phyloP scores from a whole-genome alignment of 345 rosid species.

The Carallia pectinifolia region DNA sequence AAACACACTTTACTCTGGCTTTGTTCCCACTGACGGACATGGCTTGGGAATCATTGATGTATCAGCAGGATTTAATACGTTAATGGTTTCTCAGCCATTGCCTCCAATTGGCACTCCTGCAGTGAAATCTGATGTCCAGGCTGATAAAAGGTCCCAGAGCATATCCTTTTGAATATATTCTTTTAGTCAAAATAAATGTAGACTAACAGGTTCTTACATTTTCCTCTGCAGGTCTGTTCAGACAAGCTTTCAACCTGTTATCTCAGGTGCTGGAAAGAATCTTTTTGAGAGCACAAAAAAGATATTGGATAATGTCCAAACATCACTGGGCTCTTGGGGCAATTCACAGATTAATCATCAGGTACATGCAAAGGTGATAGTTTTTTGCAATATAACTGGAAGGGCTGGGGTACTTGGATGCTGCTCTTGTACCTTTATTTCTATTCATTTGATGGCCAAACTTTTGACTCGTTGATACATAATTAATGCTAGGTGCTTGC shows the following conservation, averaged over 20 bases:
- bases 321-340: constrained; percentile 73
- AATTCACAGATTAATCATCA: constrained; percentile 62
- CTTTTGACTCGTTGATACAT: not conserved
- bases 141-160: constrained; percentile 49
- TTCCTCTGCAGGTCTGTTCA: constrained; percentile 49
- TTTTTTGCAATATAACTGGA: not conserved
- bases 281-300: constrained; percentile 56
- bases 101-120: constrained; percentile 83
- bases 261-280: constrained; percentile 44
- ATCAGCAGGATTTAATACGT: constrained; percentile 41
- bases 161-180: constrained; percentile 41
- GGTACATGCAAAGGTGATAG: constrained; percentile 36
- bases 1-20: constrained; percentile 34
- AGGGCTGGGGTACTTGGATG: not conserved
- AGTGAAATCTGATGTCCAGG: constrained; percentile 50
- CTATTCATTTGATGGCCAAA: no score
- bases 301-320: constrained; percentile 57
- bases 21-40: constrained; percentile 37
- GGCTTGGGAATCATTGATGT: constrained; percentile 35
- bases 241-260: constrained; percentile 36
- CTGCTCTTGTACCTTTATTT: not conserved
- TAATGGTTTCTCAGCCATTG: constrained; percentile 47
- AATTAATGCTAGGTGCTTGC: not conserved
- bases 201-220: constrained; percentile 14
- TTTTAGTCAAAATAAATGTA: constrained; percentile 7